Conservation (phyloP, 352 stramenopile species). For the Elongisporangium senticosum region DNA sequence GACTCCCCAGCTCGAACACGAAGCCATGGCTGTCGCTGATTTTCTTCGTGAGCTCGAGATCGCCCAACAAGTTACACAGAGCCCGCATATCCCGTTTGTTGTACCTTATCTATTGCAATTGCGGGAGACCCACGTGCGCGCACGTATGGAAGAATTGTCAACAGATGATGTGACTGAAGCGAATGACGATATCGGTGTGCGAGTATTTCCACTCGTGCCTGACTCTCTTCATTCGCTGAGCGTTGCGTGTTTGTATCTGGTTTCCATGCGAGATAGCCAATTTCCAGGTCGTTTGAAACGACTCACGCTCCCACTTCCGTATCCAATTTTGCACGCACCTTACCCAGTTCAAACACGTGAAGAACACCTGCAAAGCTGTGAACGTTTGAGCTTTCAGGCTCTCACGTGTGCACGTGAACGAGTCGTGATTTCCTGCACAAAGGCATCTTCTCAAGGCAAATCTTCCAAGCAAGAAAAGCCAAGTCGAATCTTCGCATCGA, state of each 20-base stretch:
- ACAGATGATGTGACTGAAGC: not conserved
- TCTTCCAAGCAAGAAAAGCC: slow-evolving; percentile 23
- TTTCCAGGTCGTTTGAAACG: slow-evolving; percentile 73
- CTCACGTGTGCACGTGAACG: slow-evolving; percentile 15
- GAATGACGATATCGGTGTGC: slow-evolving; percentile 14
- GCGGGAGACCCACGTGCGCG: slow-evolving; percentile 21
- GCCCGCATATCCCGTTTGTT: slow-evolving; percentile 55
- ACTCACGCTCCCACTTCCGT: slow-evolving; percentile 53
- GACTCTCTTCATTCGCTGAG: slow-evolving; percentile 32
- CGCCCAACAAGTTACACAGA: slow-evolving; percentile 51
- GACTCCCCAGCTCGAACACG: slow-evolving; percentile 39
- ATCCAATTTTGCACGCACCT: slow-evolving; percentile 39
- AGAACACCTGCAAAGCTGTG: slow-evolving; percentile 39
- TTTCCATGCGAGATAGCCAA: slow-evolving; percentile 72
- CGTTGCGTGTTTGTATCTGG: slow-evolving; percentile 36
- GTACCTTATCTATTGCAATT: slow-evolving; percentile 68
- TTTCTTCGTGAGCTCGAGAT: slow-evolving; percentile 63
- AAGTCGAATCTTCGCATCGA: slow-evolving; percentile 29
- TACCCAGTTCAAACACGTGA: slow-evolving; percentile 51
- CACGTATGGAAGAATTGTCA: slow-evolving; percentile 1
- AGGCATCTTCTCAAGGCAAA: not conserved
- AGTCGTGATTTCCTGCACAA: not conserved
- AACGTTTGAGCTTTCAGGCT: slow-evolving; percentile 42
- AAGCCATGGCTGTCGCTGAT: slow-evolving; percentile 56
- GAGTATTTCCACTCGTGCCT: slow-evolving; percentile 44